Conservation (phyloP, 768 basidiomycete genomes). For the Xerocomus potaroensis region DNA sequence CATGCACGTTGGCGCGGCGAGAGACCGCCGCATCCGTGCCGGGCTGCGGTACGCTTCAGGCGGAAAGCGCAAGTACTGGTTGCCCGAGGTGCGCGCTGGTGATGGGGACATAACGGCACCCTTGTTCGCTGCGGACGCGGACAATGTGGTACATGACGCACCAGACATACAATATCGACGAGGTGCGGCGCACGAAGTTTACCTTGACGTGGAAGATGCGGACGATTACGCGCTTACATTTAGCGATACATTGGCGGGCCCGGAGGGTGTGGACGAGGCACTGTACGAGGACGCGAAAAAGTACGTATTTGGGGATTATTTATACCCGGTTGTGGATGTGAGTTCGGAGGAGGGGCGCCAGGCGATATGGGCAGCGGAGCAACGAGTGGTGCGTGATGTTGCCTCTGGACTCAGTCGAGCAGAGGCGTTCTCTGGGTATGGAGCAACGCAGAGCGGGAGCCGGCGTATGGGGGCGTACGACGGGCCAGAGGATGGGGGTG, state of each 20-base stretch:
- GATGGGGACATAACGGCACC: slow-evolving; percentile 69
- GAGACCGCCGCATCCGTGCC: slow-evolving; percentile 84
- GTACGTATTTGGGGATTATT: slow-evolving; percentile 87
- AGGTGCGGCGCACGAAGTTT: slow-evolving; percentile 15
- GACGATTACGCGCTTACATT: slow-evolving; percentile 32
- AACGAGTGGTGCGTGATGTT: slow-evolving; percentile 26
- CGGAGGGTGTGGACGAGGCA: slow-evolving; percentile 67
- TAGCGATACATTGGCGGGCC: slow-evolving; percentile 34
- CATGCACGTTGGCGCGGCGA: slow-evolving; percentile 84
- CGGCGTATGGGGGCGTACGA: slow-evolving; percentile 5
- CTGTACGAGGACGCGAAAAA: slow-evolving; percentile 72
- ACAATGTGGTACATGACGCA: slow-evolving; percentile 60
- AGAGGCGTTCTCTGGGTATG: slow-evolving; percentile 16
- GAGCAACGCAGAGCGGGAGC: slow-evolving; percentile 23
- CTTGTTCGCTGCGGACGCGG: slow-evolving; percentile 58
- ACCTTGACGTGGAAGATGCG: slow-evolving; percentile 34
- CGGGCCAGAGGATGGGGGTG: too few species aligned
- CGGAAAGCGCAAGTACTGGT: slow-evolving; percentile 95
- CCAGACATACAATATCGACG: slow-evolving; percentile 44
- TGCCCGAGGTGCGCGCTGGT: slow-evolving; percentile 60
- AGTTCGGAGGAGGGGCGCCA: slow-evolving; percentile 48
- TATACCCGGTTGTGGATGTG: slow-evolving; percentile 86
- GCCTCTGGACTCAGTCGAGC: slow-evolving; percentile 1
- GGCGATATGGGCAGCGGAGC: slow-evolving; percentile 30
- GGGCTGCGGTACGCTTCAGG: slow-evolving; percentile 89